Evolutionary conservation across 139 green algal species (phyloP).

Genomic region (Microglena sp.): DNA sequence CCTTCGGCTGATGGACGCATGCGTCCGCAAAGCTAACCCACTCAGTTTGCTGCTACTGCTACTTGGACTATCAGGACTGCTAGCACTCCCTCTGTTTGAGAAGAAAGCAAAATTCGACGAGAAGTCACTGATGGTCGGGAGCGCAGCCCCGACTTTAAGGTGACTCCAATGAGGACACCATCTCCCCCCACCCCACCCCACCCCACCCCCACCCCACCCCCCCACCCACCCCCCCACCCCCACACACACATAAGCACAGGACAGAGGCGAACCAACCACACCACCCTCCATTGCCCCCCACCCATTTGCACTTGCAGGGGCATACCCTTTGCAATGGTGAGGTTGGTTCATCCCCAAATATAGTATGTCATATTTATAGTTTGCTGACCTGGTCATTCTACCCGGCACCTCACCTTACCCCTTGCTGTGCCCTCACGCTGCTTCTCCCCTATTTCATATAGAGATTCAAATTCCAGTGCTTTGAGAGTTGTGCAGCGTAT

Average conservation of each 20-base stretch:
- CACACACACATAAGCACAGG: background rate
- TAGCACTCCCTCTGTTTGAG: conserved; percentile 33
- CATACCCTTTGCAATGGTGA: background rate
- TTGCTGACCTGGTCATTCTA: no score
- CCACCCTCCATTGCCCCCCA: background rate
- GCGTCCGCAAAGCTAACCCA: background rate
- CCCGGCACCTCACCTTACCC: no score
- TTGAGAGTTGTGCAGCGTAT: no score
- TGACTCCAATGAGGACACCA: conserved; percentile 1
- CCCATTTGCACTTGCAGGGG: background rate
- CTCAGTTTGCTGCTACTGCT: conserved; percentile 20
- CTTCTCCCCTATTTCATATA: no score
- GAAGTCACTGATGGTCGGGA: conserved; percentile 48
- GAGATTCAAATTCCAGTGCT: no score
- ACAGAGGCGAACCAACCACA: background rate
- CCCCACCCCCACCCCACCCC: no score
- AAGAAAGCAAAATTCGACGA: conserved; percentile 51
- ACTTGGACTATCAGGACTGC: conserved; percentile 11
- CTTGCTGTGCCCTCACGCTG: no score
- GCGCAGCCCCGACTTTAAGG: conserved; percentile 28
- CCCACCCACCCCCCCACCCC: no score
- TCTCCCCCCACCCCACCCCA: no score
- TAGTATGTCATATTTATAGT: no score
- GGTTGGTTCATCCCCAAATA: no score
- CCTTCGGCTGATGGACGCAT: background rate